Evolutionary conservation across 1,139 yeast species (phyloP).

Genomic region (Geotrichum reessii): DNA sequence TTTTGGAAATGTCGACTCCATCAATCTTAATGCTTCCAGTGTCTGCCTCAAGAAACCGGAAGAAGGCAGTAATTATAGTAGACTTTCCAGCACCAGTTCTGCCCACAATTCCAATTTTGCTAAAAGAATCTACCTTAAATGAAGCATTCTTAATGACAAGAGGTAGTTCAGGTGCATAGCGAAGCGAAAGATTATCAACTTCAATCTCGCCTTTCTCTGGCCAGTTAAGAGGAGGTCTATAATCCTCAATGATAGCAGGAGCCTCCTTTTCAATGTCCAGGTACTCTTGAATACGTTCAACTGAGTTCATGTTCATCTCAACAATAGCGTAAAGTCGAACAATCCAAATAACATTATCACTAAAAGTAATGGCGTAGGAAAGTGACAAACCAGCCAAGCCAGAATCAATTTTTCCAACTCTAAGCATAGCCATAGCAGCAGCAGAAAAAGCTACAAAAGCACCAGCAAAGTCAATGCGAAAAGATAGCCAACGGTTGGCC

Average conservation of each 20-base stretch:
- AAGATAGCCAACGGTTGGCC: constrained; percentile 87
- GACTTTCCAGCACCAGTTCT: constrained; percentile 99
- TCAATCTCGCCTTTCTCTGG: constrained; percentile 76
- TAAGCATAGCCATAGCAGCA: constrained; percentile 66
- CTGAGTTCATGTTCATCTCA: constrained; percentile 96
- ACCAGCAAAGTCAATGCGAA: constrained; percentile 80
- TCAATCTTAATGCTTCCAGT: constrained; percentile 77
- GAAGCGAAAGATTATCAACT: constrained; percentile 68
- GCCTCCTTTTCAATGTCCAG: constrained; percentile 82
- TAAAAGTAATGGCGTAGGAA: constrained; percentile 85
- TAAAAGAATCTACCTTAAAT: constrained; percentile 67
- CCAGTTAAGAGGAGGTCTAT: constrained; percentile 72
- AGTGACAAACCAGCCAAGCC: constrained; percentile 95
- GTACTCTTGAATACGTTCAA: constrained; percentile 83
- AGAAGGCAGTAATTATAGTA: constrained; percentile 89
- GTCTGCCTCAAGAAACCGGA: constrained; percentile 88
- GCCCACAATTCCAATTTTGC: constrained; percentile 91
- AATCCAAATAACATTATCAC: constrained; percentile 85
- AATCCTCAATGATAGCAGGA: constrained; percentile 58
- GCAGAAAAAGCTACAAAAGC: constrained; percentile 76
- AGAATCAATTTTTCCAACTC: constrained; percentile 67
- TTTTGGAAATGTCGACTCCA: constrained; percentile 75
- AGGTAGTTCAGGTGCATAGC: constrained; percentile 86
- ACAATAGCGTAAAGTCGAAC: constrained; percentile 82
- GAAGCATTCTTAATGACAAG: constrained; percentile 81